Conservation (phyloP, 495 filamentous ascomycete species). For the Copromyces sp. region DNA sequence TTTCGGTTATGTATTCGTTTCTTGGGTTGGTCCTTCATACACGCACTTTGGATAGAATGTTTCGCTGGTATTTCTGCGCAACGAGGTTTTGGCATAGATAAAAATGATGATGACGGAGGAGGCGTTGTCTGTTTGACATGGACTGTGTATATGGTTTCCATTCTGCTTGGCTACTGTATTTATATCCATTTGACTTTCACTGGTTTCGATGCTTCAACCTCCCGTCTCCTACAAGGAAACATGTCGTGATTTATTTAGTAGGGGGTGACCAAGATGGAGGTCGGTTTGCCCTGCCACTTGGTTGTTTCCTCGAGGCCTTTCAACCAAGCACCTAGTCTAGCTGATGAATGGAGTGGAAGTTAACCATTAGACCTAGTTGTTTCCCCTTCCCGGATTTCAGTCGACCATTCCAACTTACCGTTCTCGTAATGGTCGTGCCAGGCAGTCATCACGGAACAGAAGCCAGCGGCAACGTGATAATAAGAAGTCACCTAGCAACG, state of each 20-base stretch:
- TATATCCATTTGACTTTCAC: background rate
- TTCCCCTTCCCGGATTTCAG: no score
- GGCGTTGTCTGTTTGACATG: background rate
- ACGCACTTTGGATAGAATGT: background rate
- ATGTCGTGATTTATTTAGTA: no score
- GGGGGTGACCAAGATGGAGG: background rate
- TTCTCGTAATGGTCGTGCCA: no score
- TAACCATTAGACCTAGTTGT: no score
- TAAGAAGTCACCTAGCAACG: no score
- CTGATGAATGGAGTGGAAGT: no score
- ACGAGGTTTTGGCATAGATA: background rate
- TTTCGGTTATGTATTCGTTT: background rate
- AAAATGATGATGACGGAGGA: background rate
- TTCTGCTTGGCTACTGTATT: background rate
- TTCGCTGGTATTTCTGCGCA: background rate
- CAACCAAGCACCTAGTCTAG: no score
- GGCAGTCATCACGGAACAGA: no score
- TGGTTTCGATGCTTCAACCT: background rate
- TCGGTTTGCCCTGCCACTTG: background rate
- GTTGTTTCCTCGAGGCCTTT: background rate
- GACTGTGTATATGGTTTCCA: background rate
- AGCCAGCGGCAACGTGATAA: no score
- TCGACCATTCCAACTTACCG: no score
- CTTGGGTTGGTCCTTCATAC: background rate
- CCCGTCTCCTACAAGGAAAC: no score